phyloP scores from a whole-genome alignment of 2,329 filamentous ascomycete species.

The Fusarium hainanense region DNA sequence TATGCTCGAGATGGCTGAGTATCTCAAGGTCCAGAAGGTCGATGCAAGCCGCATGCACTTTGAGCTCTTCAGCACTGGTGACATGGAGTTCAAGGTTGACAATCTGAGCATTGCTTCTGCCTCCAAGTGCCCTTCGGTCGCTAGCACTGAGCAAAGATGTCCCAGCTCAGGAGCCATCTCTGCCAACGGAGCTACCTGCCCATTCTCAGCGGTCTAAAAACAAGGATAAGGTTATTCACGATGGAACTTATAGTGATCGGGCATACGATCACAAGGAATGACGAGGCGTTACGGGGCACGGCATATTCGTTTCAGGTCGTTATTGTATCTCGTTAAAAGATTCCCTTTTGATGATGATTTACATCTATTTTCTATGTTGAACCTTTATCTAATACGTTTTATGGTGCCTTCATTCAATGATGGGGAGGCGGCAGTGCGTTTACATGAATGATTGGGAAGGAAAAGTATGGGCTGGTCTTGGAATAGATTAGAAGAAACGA shows the following conservation, averaged over 20 bases:
- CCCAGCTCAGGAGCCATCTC: constrained; percentile 35
- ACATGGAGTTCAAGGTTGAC: constrained; percentile 53
- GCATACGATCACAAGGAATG: constrained; percentile 17
- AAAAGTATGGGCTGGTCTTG: constrained; percentile 13
- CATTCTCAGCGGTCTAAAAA: constrained; percentile 27
- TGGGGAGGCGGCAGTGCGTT: constrained; percentile 7
- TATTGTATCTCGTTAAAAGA: constrained; percentile 1
- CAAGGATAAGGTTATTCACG: neutral
- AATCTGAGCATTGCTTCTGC: constrained; percentile 45
- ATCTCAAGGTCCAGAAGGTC: constrained; percentile 56
- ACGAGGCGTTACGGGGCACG: constrained; percentile 28
- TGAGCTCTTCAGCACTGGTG: constrained; percentile 61
- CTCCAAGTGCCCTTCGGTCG: constrained; percentile 29
- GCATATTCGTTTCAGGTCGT: constrained; percentile 13
- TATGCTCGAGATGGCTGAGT: constrained; percentile 62
- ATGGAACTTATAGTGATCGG: constrained; percentile 11
- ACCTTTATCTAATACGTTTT: neutral
- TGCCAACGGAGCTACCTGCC: constrained; percentile 21
- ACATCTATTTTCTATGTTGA: neutral
- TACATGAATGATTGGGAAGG: constrained; percentile 31
- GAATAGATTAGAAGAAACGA: neutral
- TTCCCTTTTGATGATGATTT: constrained; percentile 17
- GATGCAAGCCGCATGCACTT: constrained; percentile 55
- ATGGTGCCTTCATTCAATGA: neutral
- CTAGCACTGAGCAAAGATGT: constrained; percentile 27